Evolutionary conservation across 169 alveolate species (phyloP).

Genomic region (Theileria equi): DNA sequence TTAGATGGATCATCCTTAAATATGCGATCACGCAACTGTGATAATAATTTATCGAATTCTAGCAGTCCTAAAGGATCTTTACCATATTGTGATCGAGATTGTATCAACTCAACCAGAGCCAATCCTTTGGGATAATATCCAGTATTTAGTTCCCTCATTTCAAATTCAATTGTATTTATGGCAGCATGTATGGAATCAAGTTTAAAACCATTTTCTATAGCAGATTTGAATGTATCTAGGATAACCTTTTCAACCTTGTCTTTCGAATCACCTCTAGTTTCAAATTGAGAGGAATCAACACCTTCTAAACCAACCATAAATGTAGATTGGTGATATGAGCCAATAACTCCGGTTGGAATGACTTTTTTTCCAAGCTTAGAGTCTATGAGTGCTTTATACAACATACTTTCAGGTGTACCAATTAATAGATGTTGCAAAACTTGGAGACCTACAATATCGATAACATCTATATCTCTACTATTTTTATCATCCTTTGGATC

Average conservation of each 20-base stretch:
- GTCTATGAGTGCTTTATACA: conserved; percentile 66
- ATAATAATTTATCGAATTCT: conserved; percentile 27
- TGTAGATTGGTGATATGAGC: conserved; percentile 33
- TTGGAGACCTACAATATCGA: conserved; percentile 56
- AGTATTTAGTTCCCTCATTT: conserved; percentile 62
- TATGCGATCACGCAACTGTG: conserved; percentile 11
- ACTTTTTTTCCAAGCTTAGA: conserved; percentile 54
- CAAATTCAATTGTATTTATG: conserved; percentile 68
- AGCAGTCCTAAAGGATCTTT: conserved; percentile 50
- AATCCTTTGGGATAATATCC: conserved; percentile 59
- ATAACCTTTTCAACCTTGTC: conserved; percentile 59
- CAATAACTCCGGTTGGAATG: conserved; percentile 35
- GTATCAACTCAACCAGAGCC: conserved; percentile 40
- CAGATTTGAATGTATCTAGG: conserved; percentile 51
- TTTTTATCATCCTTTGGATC: conserved; percentile 36
- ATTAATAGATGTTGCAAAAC: conserved; percentile 44
- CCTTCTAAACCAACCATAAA: conserved; percentile 53
- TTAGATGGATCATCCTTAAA: conserved; percentile 38
- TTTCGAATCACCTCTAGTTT: conserved; percentile 30
- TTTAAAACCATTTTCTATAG: conserved; percentile 67
- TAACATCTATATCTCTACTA: conserved; percentile 18
- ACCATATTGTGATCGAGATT: conserved; percentile 40
- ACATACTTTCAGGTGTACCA: conserved; percentile 70
- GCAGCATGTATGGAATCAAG: conserved; percentile 74
- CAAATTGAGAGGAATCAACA: background rate